Evolutionary conservation across 108 stramenopile species (phyloP), one percentile per base, ranked within the genome.

Genomic region (Fragilaria crotonensis): DNA sequence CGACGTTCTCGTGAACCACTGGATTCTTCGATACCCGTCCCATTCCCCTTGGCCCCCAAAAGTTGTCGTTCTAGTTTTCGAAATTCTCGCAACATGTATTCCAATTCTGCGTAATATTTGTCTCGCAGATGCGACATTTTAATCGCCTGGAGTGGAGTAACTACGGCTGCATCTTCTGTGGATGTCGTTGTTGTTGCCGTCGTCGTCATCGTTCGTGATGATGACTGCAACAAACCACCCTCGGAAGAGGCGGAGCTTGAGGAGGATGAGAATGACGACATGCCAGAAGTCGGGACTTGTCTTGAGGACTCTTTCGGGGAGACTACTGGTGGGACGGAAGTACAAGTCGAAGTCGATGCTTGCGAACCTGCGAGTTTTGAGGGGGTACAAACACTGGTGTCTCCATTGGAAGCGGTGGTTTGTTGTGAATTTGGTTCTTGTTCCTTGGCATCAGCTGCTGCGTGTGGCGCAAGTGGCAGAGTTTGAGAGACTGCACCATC

Each of bases 61-160:
- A 91, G 61, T 57, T 91, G 89, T 5, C 80, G 57, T 59, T 91
- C 89, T 17, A 91, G 65, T 59, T 87, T 91, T 62, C 72, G 71
- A 68, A 91, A 91, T 61, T 91, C 89, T 36, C 74, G 47, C 0
- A 84, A 75, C 89, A 91, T 91, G 64, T 87, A 91, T 52, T 87
- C 73, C 17, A 91, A 71, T 65, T 91, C 85, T 17, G 67, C 57
- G 7, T 66, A 45, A 57, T 87, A 91, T 58, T 87, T 91, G 22
- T 57, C 62, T 5, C 68, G 67, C 7, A 90, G 68, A 47, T 87
- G 85, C 18, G 44, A 52, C 61, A 85, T 80, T 29, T 54, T 78
- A 5, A 58, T 59, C 25, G 87, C 56, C 58, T 88, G 83, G 18
- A 78, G 55, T 14, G 78, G 76, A 19, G 56, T 14, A 55, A 63